phyloP scores from a whole-genome alignment of 2,329 filamentous ascomycete genomes.

The Spiromastix sp. region DNA sequence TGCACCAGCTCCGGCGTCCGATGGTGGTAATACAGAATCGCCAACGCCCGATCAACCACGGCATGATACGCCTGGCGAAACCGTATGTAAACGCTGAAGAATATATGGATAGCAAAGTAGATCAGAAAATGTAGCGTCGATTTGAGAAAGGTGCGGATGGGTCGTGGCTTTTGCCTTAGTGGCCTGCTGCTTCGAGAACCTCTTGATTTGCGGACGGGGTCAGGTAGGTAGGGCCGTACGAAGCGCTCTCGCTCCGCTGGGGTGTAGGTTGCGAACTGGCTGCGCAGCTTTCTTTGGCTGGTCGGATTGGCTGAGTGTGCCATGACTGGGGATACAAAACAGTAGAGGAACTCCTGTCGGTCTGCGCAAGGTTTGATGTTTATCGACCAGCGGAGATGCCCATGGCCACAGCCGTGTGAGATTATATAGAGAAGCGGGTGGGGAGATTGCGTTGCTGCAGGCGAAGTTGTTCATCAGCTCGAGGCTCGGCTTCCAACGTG shows the following conservation, averaged over 20 bases:
- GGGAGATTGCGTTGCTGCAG: no score
- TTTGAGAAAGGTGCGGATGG: slow-evolving; percentile 35
- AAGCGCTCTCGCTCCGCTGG: slow-evolving; percentile 25
- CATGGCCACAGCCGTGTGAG: no score
- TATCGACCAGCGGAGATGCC: no score
- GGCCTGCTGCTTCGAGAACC: slow-evolving; percentile 8
- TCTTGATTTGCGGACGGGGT: slow-evolving; percentile 24
- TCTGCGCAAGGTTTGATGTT: slow-evolving; percentile 34
- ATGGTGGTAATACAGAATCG: slow-evolving; percentile 88
- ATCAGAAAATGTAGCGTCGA: slow-evolving; percentile 34
- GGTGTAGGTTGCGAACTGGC: slow-evolving; percentile 9
- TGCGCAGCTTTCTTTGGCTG: not conserved
- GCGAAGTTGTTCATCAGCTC: no score
- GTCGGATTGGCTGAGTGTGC: slow-evolving; percentile 3
- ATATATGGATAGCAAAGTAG: slow-evolving; percentile 48
- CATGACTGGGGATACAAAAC: no score
- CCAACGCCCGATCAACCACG: slow-evolving; percentile 64
- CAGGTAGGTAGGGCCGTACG: slow-evolving; percentile 42
- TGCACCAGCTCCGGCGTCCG: slow-evolving; percentile 86
- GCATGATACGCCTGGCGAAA: slow-evolving; percentile 69
- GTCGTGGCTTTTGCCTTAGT: slow-evolving; percentile 19
- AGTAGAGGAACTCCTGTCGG: slow-evolving; percentile 41
- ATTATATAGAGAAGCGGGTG: no score
- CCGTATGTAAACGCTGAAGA: slow-evolving; percentile 85
- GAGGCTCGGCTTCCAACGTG: no score